Conservation (phyloP, 371 early-diverging fungal species). For the Apophysomyces variabilis region DNA sequence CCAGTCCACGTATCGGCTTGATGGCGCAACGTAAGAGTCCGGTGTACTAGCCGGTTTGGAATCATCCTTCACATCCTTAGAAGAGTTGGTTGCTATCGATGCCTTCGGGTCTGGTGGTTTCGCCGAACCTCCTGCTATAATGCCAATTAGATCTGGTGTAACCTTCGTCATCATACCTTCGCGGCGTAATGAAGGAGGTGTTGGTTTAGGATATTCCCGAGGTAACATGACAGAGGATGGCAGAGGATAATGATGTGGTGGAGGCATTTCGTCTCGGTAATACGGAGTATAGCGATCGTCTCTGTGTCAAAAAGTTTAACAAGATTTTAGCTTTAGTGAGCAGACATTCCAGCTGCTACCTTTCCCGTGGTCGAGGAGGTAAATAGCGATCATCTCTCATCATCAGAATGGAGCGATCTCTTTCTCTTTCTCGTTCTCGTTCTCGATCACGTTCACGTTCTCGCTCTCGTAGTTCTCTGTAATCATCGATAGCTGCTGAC, state of each 20-base stretch:
- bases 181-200: slow-evolving; percentile 36
- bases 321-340: not conserved
- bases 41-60: slow-evolving; percentile 28
- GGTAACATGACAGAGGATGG: slow-evolving; percentile 29
- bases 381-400: slow-evolving; percentile 51
- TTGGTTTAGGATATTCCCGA: slow-evolving; percentile 40
- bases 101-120: slow-evolving; percentile 29
- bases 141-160: slow-evolving; percentile 2
- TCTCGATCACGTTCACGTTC: slow-evolving; percentile 56
- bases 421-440: slow-evolving; percentile 47
- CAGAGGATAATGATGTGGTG: slow-evolving; percentile 39
- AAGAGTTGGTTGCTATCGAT: slow-evolving; percentile 16
- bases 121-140: slow-evolving; percentile 10
- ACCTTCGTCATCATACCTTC: slow-evolving; percentile 32
- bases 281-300: slow-evolving; percentile 50
- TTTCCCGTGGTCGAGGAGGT: slow-evolving; percentile 37
- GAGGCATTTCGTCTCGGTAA: slow-evolving; percentile 50
- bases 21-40: slow-evolving; percentile 25
- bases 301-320: slow-evolving; percentile 18
- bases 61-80: slow-evolving; percentile 41
- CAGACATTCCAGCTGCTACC: slow-evolving; percentile 23
- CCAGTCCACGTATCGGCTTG: slow-evolving; percentile 48
- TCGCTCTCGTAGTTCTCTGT: slow-evolving; percentile 57
- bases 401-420: slow-evolving; percentile 37
- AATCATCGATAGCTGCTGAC: slow-evolving; percentile 48